phyloP scores from a whole-genome alignment of 78 protist genomes.

The Dictyostelium citrinum region DNA sequence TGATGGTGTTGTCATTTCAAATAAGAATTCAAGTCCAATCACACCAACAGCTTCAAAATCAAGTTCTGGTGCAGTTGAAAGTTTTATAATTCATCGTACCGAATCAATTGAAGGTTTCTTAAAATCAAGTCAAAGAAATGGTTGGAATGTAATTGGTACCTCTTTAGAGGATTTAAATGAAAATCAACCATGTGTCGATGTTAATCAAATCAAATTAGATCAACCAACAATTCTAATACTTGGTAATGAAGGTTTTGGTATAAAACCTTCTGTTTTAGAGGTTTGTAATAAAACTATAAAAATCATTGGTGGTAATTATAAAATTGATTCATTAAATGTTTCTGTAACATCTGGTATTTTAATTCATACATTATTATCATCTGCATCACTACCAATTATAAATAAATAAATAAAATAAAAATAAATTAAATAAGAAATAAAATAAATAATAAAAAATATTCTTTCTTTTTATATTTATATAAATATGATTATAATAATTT shows the following conservation, averaged over 20 bases:
- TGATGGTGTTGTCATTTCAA: slow-evolving; percentile 41
- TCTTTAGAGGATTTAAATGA: background rate
- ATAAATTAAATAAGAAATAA: background rate
- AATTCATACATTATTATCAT: slow-evolving; percentile 2
- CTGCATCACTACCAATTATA: background rate
- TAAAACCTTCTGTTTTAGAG: background rate
- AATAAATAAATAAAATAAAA: background rate
- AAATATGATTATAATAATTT: background rate
- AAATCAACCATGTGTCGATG: background rate
- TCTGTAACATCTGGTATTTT: slow-evolving; percentile 16
- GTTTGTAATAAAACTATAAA: slow-evolving; percentile 1
- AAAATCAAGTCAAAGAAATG: slow-evolving; percentile 4
- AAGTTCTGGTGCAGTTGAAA: slow-evolving; percentile 58
- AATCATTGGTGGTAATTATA: background rate
- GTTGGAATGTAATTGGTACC: slow-evolving; percentile 75
- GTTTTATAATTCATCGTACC: background rate
- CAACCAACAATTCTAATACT: slow-evolving; percentile 60
- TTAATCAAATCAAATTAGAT: background rate
- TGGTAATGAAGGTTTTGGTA: slow-evolving; percentile 80
- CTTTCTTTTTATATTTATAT: background rate
- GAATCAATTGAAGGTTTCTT: slow-evolving; percentile 31
- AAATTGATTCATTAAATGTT: slow-evolving; percentile 16
- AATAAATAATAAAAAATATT: background rate
- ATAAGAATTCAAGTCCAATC: slow-evolving; percentile 38
- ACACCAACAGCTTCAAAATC: slow-evolving; percentile 52